These are phyloP conservation scores for Xylariaceae sp. DNA, from an alignment of 2,329 filamentous ascomycete species.

Conservation along the genomic window DNA sequence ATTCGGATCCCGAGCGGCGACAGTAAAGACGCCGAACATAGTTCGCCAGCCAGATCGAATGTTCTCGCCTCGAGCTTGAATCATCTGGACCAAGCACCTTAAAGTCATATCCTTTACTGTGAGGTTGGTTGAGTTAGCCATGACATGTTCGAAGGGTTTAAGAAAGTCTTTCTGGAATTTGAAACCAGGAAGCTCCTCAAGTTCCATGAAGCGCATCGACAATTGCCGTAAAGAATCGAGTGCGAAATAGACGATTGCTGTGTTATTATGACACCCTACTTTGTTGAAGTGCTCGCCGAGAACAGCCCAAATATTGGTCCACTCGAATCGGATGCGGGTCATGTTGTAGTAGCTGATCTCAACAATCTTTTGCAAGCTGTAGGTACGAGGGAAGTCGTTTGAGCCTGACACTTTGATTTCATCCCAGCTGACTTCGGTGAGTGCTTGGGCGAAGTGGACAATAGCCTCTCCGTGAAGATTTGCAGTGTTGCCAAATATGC, in stretches of 20 bases:
- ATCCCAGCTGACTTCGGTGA: constrained; percentile 97
- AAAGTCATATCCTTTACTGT: constrained; percentile 97
- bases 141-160: constrained; percentile 96
- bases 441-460: constrained; percentile 85
- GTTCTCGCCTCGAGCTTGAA: constrained; percentile 92
- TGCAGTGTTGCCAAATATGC: constrained; percentile 95
- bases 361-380: constrained; percentile 95
- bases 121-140: constrained; percentile 86
- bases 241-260: constrained; percentile 94
- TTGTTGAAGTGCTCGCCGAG: constrained; percentile 98
- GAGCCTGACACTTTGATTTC: constrained; percentile 97
- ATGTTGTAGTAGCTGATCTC: constrained; percentile 99
- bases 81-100: constrained; percentile 97
- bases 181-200: constrained; percentile 95
- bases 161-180: constrained; percentile 99
- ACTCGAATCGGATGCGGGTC: constrained; percentile 96
- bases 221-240: constrained; percentile 92
- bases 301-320: constrained; percentile 96
- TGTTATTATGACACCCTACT: constrained; percentile 94
- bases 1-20: constrained; percentile 87
- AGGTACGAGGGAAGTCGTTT: constrained; percentile 92
- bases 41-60: constrained; percentile 98
- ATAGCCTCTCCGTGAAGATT: constrained; percentile 92
- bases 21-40: constrained; percentile 98
- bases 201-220: constrained; percentile 98